Evolutionary conservation across 2,329 filamentous ascomycete species (phyloP), one percentile per base, ranked within the genome.

Genomic region (Metarhizium album): DNA sequence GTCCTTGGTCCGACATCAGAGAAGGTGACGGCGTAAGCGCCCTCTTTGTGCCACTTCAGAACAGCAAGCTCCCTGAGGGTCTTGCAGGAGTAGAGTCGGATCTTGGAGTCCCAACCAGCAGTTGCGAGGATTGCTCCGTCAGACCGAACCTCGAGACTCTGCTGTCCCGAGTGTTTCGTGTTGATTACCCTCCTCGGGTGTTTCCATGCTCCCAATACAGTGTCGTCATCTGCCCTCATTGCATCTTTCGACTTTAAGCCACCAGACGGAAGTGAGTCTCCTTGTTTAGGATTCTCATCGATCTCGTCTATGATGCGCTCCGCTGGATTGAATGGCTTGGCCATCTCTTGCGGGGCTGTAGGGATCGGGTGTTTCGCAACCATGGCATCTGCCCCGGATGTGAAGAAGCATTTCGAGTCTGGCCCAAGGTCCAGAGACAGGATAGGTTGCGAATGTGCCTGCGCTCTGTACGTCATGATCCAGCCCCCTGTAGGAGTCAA

Each of bases 151-250:
- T 70, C 71, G 6, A 98, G 70, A 11, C 83, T 80, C 66, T 98
- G 93, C 64, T 97, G 91, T 1, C 93, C 93, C 0, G 90, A 79
- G 65, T 97, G 93, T 62, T 86, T 91, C 1, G 91, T 96, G 58
- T 91, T 83, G 43, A 83, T 56, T 0, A 70, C 66, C 59, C 84
- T 86, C 47, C 84, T 60, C 0, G 84, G 77, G 49, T 76, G 62
- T 11, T 68, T 69, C 62, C 67, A 70, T 3, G 60, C 58, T 27
- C 65, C 56, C 20, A 58, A 49, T 14, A 49, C 54, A 4, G 53
- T 64, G 51, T 43, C 27, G n/a, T 48, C 4, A 2, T 0, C n/a
- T 2, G 13, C 45, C 8, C 31, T 37, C 3, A 52, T 22, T 18
- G 46, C 8, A 1, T 52, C 52, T 42, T 35, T n/a, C 14, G 48